Conservation (phyloP, 495 filamentous ascomycete genomes). For the Chlorociboria aeruginascens region DNA sequence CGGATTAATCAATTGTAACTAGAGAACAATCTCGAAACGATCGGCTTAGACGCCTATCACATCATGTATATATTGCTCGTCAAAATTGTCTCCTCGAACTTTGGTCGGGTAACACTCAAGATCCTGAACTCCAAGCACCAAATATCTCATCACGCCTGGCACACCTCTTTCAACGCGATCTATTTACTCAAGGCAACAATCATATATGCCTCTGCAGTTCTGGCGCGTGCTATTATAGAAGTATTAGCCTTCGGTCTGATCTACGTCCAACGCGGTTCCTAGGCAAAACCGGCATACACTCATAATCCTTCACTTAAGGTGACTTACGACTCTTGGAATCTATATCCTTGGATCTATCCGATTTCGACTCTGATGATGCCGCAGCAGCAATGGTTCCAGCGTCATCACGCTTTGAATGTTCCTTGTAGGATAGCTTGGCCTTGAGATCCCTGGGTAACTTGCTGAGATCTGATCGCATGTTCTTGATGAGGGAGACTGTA, state of each 20-base stretch:
- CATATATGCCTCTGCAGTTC: conserved; percentile 15
- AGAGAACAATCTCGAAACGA: background rate
- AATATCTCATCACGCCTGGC: background rate
- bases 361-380: background rate
- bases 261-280: background rate
- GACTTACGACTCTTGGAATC: conserved; percentile 10
- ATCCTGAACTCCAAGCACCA: background rate
- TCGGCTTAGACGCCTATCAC: background rate
- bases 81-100: background rate
- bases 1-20: background rate
- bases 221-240: conserved; percentile 1
- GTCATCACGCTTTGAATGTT: background rate
- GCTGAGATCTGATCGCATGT: background rate
- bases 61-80: background rate
- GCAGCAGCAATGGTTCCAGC: background rate
- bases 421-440: conserved; percentile 7
- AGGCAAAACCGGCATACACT: background rate
- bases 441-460: background rate
- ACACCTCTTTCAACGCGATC: background rate
- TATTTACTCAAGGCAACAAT: conserved; percentile 2
- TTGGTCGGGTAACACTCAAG: too few species aligned
- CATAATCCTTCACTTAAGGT: background rate
- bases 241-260: background rate
- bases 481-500: conserved; percentile 21
- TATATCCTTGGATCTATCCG: background rate